phyloP scores from a whole-genome alignment of 2,329 filamentous ascomycete species.

The Aspergillus sp. region DNA sequence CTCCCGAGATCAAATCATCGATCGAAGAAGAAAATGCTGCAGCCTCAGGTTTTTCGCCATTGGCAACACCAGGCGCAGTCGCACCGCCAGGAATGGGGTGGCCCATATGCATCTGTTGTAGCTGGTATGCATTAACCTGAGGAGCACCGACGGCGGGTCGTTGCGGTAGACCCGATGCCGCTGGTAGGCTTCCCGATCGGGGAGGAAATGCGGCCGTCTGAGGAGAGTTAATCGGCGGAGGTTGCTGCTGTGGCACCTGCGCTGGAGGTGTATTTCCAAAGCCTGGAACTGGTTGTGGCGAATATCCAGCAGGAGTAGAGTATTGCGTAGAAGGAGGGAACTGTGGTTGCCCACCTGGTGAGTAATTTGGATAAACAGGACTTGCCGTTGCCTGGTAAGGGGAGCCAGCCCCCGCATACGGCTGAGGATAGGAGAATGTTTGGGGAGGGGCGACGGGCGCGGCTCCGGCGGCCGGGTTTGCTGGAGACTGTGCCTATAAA shows the following conservation, averaged over 20 bases:
- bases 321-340: conserved; percentile 34
- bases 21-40: conserved; percentile 43
- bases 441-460: conserved; percentile 21
- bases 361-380: conserved; percentile 36
- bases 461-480: conserved; percentile 32
- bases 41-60: conserved; percentile 30
- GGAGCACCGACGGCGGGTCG: conserved; percentile 59
- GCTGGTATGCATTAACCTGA: conserved; percentile 52
- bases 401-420: conserved; percentile 40
- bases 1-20: conserved; percentile 53
- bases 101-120: conserved; percentile 60
- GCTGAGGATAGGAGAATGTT: conserved; percentile 37
- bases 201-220: conserved; percentile 42
- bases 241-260: conserved; percentile 37
- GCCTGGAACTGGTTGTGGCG: conserved; percentile 34
- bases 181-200: conserved; percentile 56
- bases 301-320: conserved; percentile 29
- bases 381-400: conserved; percentile 46
- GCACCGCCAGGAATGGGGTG: conserved; percentile 33
- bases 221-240: conserved; percentile 43
- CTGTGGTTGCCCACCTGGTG: conserved; percentile 38
- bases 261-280: conserved; percentile 43
- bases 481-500: conserved; percentile 43
- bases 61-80: conserved; percentile 24
- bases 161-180: conserved; percentile 59